Conservation (phyloP, 208 protist genomes). For the Trypanosoma melophagium region DNA sequence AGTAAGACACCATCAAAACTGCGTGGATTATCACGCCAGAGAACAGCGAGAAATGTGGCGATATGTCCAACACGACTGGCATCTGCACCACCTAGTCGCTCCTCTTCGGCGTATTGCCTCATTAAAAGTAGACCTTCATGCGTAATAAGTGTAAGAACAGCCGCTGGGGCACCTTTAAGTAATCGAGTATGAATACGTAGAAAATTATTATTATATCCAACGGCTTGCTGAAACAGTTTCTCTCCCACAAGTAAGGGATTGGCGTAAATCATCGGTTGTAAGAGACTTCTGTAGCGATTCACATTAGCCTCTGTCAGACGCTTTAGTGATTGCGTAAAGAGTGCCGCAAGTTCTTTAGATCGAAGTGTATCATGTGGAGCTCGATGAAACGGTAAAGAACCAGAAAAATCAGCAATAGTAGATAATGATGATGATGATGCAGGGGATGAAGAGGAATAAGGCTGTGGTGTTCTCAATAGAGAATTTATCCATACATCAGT, state of each 20-base stretch:
- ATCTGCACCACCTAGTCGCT: conserved; percentile 37
- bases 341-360: conserved; percentile 56
- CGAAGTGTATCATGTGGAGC: conserved; percentile 59
- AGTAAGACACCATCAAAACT: conserved; percentile 47
- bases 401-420: not conserved
- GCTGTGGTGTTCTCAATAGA: conserved; percentile 3
- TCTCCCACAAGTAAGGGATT: conserved; percentile 68
- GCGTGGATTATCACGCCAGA: conserved; percentile 58
- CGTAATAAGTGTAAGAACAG: conserved; percentile 56
- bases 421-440: no score
- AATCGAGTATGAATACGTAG: conserved; percentile 64
- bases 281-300: conserved; percentile 43
- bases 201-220: conserved; percentile 83
- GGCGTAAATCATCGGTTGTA: conserved; percentile 61
- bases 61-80: conserved; percentile 47
- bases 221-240: conserved; percentile 63
- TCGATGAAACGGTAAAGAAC: conserved; percentile 2
- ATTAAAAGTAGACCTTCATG: conserved; percentile 55
- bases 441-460: conserved; percentile 3
- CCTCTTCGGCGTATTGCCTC: conserved; percentile 47
- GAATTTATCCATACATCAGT: conserved; percentile 24
- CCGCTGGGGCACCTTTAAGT: conserved; percentile 46
- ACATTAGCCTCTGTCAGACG: conserved; percentile 67
- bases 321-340: conserved; percentile 72
- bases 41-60: conserved; percentile 49